Percentiles rank a stretch among this genome's conserved stretches.
phyloP scores from a whole-genome alignment of 1,139 yeast species.

The Yarrowia galli region DNA sequence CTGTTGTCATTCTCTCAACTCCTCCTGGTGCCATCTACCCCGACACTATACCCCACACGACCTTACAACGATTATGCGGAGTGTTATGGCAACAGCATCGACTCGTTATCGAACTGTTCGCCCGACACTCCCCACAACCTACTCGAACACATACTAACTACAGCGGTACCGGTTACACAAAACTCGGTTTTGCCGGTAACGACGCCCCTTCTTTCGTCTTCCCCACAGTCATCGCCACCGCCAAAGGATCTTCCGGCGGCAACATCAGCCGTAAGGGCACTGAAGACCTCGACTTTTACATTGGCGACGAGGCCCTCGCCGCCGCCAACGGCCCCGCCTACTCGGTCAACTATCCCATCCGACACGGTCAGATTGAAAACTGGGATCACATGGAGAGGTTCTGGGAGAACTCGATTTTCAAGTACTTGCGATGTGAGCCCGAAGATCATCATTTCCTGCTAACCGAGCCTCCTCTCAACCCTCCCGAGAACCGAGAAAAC shows the following conservation, averaged over 20 bases:
- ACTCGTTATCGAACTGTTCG: not conserved
- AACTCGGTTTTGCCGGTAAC: constrained; percentile 97
- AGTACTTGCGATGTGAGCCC: constrained; percentile 95
- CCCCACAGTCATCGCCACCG: constrained; percentile 96
- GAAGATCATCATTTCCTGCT: constrained; percentile 95
- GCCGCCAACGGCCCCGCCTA: constrained; percentile 89
- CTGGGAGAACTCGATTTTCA: constrained; percentile 97
- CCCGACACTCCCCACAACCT: not conserved
- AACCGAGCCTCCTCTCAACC: constrained; percentile 98
- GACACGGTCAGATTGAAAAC: constrained; percentile 97
- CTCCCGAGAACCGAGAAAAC: constrained; percentile 98
- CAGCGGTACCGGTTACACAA: constrained; percentile 97
- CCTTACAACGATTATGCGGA: not conserved
- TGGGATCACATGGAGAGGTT: constrained; percentile 99
- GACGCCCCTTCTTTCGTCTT: constrained; percentile 97
- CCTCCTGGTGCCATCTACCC: not conserved
- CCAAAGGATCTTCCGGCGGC: constrained; percentile 46
- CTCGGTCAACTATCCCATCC: constrained; percentile 87
- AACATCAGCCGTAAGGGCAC: constrained; percentile 79
- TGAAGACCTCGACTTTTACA: constrained; percentile 92
- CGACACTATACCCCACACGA: not conserved
- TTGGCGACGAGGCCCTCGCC: constrained; percentile 92
- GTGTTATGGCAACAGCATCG: not conserved
- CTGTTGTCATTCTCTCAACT: not conserved
- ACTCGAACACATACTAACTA: constrained; percentile 43